phyloP scores from a whole-genome alignment of 2,329 filamentous ascomycete genomes.

The Cladophialophora immunda region DNA sequence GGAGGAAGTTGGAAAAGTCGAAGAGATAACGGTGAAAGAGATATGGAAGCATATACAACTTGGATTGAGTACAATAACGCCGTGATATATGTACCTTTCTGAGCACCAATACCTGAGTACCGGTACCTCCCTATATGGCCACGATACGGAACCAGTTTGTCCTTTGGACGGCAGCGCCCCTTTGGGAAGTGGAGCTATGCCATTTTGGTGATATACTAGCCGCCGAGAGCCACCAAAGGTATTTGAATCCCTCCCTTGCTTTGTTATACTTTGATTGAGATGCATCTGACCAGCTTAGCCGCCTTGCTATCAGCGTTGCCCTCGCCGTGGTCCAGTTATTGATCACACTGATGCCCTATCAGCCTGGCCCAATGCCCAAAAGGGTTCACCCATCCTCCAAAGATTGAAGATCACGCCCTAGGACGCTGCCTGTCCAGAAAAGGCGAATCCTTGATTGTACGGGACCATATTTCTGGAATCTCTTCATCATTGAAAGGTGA shows the following conservation, averaged over 20 bases:
- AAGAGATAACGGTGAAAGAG: no score
- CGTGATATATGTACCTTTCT: background rate
- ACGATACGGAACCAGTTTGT: no score
- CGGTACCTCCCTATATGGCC: no score
- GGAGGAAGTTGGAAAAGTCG: no score
- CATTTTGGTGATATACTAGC: slow-evolving; percentile 6
- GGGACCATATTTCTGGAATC: background rate
- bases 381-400: background rate
- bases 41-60: background rate
- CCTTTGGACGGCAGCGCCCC: background rate
- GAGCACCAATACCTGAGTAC: background rate
- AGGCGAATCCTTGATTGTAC: background rate
- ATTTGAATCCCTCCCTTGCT: background rate
- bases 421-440: background rate
- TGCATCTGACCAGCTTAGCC: background rate
- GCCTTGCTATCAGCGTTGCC: background rate
- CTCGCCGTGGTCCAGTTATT: background rate
- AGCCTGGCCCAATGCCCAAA: background rate
- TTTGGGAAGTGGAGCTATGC: slow-evolving; percentile 14
- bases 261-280: background rate
- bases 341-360: background rate
- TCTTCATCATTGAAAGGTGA: background rate
- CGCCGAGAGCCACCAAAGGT: background rate
- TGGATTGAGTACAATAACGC: background rate
- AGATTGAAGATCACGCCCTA: background rate